Conservation (phyloP, 805 yeast genomes). For the Cyberlindnera xishuangbannaensis region DNA sequence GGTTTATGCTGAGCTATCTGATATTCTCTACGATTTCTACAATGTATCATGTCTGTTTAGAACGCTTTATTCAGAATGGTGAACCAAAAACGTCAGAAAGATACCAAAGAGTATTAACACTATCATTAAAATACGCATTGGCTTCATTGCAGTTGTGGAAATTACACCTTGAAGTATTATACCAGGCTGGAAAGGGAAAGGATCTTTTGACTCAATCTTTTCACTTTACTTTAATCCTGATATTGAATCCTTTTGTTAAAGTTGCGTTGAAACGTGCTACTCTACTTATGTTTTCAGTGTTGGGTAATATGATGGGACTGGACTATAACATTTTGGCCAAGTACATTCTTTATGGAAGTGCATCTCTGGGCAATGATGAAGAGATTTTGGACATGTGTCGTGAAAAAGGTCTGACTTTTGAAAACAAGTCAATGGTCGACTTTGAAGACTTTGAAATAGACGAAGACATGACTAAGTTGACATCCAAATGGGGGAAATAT, state of each 20-base stretch:
- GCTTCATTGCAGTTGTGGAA: slow-evolving; percentile 5
- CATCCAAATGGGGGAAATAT: slow-evolving; percentile 2
- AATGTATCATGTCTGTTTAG: slow-evolving; percentile 5
- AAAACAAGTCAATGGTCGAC: neutral
- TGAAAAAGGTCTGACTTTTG: slow-evolving; percentile 1
- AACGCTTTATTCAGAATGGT: slow-evolving; percentile 2
- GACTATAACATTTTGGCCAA: slow-evolving; percentile 3
- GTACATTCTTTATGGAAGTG: slow-evolving; percentile 7
- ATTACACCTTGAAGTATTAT: slow-evolving; percentile 1
- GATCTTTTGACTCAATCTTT: slow-evolving; percentile 5
- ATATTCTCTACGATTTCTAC: slow-evolving; percentile 4
- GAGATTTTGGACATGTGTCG: slow-evolving; percentile 6
- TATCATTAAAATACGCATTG: slow-evolving; percentile 6
- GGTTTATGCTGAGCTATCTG: slow-evolving; percentile 4
- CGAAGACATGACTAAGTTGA: slow-evolving; percentile 4
- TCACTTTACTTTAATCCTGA: slow-evolving; percentile 3
- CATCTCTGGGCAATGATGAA: slow-evolving; percentile 1
- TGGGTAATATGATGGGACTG: slow-evolving; percentile 1
- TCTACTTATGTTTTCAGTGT: slow-evolving; percentile 1
- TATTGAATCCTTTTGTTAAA: slow-evolving; percentile 3
- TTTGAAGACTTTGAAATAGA: slow-evolving; percentile 7
- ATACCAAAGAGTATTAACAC: slow-evolving; percentile 3
- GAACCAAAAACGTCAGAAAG: slow-evolving; percentile 5
- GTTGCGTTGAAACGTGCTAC: slow-evolving; percentile 5
- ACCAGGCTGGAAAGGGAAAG: slow-evolving; percentile 2